phyloP scores from a whole-genome alignment of 139 green algal species.

The Choricystis sp. region DNA sequence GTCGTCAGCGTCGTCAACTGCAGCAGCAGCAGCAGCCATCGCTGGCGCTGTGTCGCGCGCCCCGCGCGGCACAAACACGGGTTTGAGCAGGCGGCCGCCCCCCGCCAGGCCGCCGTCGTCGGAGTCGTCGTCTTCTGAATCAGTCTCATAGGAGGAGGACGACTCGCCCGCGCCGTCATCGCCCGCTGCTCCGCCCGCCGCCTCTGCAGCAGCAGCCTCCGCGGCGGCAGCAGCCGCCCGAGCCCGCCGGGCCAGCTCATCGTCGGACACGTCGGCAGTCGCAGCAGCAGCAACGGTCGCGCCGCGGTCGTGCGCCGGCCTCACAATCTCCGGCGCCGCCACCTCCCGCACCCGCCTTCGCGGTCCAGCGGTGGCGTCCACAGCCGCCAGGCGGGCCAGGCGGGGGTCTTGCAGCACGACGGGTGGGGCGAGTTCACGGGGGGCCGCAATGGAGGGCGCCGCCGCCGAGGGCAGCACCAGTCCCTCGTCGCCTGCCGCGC shows the following conservation, averaged over 20 bases:
- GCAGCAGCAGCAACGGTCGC: too few relatives aligned
- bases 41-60: background rate
- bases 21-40: too few relatives aligned
- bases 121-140: background rate
- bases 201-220: background rate
- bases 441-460: too few relatives aligned
- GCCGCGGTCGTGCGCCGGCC: too few relatives aligned
- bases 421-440: too few relatives aligned
- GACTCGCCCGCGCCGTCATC: background rate
- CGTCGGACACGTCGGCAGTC: too few relatives aligned
- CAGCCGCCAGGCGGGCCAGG: constrained; percentile 20
- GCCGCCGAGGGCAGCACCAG: background rate
- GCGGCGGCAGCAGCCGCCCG: too few relatives aligned
- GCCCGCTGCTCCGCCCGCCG: too few relatives aligned
- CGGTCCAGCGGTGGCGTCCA: background rate
- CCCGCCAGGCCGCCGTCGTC: background rate
- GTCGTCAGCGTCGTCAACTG: background rate
- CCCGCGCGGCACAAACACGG: background rate
- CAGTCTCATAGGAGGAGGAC: background rate
- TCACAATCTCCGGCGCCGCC: too few relatives aligned
- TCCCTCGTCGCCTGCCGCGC: too few relatives aligned
- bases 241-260: background rate
- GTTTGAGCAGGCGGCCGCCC: background rate
- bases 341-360: too few relatives aligned
- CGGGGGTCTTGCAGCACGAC: constrained; percentile 26